A percentile compares a stretch with the other conserved stretches of the same genome.
Evolutionary conservation across 306 rosid genomes (phyloP).

Genomic region (Prunus kanzakura): DNA sequence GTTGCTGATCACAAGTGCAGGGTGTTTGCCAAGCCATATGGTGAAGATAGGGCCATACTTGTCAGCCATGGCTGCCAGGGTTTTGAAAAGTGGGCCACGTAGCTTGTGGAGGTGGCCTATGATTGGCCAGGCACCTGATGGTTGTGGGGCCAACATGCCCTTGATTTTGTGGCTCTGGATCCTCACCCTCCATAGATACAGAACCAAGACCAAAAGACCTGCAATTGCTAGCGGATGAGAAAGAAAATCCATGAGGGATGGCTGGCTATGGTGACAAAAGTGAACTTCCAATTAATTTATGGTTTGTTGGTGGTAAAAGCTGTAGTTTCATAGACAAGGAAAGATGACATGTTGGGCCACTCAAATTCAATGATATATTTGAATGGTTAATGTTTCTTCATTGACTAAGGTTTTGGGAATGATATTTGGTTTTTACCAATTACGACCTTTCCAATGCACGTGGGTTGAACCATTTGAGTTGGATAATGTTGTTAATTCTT

Average conservation of each 20-base stretch:
- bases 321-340: too few species aligned
- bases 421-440: too few species aligned
- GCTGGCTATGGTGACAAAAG: not conserved
- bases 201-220: slow-evolving; percentile 5
- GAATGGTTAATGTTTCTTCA: too few species aligned
- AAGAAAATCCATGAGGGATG: slow-evolving; percentile 20
- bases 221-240: slow-evolving; percentile 19
- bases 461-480: too few species aligned
- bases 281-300: too few species aligned
- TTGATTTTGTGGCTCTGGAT: slow-evolving; percentile 11
- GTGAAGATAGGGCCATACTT: slow-evolving; percentile 53
- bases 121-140: slow-evolving; percentile 38
- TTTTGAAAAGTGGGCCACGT: slow-evolving; percentile 31
- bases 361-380: too few species aligned
- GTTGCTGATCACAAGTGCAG: slow-evolving; percentile 38
- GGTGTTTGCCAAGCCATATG: slow-evolving; percentile 39
- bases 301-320: too few species aligned
- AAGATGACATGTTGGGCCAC: too few species aligned
- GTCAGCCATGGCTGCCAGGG: slow-evolving; percentile 39
- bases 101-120: slow-evolving; percentile 59
- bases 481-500: too few species aligned
- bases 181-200: slow-evolving; percentile 20
- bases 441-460: too few species aligned
- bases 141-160: slow-evolving; percentile 35
- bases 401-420: too few species aligned